Evolutionary conservation across 2,329 filamentous ascomycete species (phyloP).

Genomic region (Aspergillus sp.): DNA sequence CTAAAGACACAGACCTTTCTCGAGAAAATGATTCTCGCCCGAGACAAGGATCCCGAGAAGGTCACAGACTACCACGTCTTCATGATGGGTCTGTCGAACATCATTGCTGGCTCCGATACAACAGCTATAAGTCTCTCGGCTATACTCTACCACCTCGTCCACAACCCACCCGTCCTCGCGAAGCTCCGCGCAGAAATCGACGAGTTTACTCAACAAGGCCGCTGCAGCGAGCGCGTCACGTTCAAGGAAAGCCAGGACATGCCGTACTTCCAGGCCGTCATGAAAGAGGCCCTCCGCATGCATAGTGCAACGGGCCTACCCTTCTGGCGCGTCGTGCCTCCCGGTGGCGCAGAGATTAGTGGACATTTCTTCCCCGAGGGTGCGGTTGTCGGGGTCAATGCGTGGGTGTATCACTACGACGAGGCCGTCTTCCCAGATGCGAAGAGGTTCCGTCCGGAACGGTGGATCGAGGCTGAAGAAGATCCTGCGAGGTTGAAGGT

Average conservation of each 20-base stretch:
- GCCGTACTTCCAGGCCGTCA: slow-evolving; percentile 58
- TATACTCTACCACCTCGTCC: slow-evolving; percentile 52
- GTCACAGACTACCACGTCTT: slow-evolving; percentile 47
- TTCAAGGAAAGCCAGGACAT: slow-evolving; percentile 49
- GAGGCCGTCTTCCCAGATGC: slow-evolving; percentile 50
- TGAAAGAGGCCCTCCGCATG: slow-evolving; percentile 59
- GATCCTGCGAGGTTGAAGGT: slow-evolving; percentile 35
- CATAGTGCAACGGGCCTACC: slow-evolving; percentile 56
- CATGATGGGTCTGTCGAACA: slow-evolving; percentile 44
- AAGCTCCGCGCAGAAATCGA: slow-evolving; percentile 42
- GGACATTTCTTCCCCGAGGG: slow-evolving; percentile 49
- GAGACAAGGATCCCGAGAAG: slow-evolving; percentile 48
- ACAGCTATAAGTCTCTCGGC: slow-evolving; percentile 54
- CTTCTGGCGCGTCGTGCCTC: slow-evolving; percentile 55
- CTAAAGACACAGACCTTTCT: slow-evolving; percentile 44
- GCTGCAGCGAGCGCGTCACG: slow-evolving; percentile 33
- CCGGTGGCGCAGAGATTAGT: slow-evolving; percentile 49
- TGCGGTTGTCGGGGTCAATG: slow-evolving; percentile 49
- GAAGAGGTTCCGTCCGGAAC: slow-evolving; percentile 50
- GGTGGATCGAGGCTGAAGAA: slow-evolving; percentile 48
- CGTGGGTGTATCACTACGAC: slow-evolving; percentile 52
- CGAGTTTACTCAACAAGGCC: slow-evolving; percentile 26
- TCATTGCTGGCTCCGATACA: slow-evolving; percentile 48
- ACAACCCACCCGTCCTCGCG: slow-evolving; percentile 32
- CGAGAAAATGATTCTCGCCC: slow-evolving; percentile 48